Percentiles rank a stretch among this genome's conserved stretches.
Conservation (phyloP, 2,329 filamentous ascomycete genomes). For the Herpomyces periplanetae region DNA sequence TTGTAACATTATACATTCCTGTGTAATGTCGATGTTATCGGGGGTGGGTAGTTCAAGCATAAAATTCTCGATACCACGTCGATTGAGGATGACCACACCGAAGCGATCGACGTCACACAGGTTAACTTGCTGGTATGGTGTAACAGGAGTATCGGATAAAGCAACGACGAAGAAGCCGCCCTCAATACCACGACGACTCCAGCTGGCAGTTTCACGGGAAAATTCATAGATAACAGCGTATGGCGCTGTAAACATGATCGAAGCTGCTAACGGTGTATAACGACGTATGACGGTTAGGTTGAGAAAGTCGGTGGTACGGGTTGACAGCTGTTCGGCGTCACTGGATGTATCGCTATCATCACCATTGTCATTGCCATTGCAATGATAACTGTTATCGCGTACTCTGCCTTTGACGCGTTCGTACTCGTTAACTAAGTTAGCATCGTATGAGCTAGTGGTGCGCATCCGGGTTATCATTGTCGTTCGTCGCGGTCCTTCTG, state of each 20-base stretch:
- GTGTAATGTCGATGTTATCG: slow-evolving; percentile 19
- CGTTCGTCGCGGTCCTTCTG: too few species aligned
- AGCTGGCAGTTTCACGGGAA: slow-evolving; percentile 18
- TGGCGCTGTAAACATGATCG: slow-evolving; percentile 38
- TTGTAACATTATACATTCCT: slow-evolving; percentile 4
- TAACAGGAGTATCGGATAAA: too few species aligned
- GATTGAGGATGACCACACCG: slow-evolving; percentile 27
- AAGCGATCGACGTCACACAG: slow-evolving; percentile 11
- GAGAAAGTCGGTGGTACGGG: slow-evolving; percentile 38
- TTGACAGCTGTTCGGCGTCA: too few species aligned
- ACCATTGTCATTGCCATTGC: too few species aligned
- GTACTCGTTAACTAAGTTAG: too few species aligned
- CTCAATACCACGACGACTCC: slow-evolving; percentile 57
- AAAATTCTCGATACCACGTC: slow-evolving; percentile 27
- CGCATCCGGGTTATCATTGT: too few species aligned
- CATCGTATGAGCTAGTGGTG: too few species aligned
- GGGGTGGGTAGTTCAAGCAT: slow-evolving; percentile 17
- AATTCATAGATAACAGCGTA: slow-evolving; percentile 64
- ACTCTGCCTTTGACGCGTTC: too few species aligned
- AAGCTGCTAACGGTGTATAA: slow-evolving; percentile 30
- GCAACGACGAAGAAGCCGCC: slow-evolving; percentile 64
- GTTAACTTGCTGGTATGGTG: slow-evolving; percentile 20
- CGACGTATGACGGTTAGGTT: slow-evolving; percentile 51
- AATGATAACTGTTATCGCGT: too few species aligned
- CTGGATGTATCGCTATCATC: too few species aligned